A percentile compares a stretch with the other conserved stretches of the same genome.
Conservation (phyloP, 495 filamentous ascomycete genomes). For the Haplographium delicatum region DNA sequence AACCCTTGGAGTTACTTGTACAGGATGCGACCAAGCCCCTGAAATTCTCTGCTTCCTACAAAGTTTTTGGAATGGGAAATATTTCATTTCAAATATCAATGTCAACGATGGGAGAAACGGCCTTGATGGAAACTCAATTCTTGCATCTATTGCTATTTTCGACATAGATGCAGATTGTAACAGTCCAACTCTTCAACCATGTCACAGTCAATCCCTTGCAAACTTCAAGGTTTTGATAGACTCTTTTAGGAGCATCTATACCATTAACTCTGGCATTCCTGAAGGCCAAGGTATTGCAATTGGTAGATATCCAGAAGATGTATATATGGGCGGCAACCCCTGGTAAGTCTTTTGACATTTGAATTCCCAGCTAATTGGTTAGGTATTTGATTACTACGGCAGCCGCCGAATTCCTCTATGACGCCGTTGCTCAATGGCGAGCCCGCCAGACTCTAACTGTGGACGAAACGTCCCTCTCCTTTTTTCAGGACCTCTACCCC, state of each 20-base stretch:
- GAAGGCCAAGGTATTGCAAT: constrained; percentile 46
- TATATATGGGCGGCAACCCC: constrained; percentile 43
- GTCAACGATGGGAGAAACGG: constrained; percentile 36
- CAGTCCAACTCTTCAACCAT: constrained; percentile 45
- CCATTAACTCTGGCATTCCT: constrained; percentile 39
- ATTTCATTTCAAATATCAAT: constrained; percentile 39
- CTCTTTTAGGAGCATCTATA: constrained; percentile 40
- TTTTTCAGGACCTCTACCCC: constrained; percentile 45
- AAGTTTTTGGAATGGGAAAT: constrained; percentile 43
- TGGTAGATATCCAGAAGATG: constrained; percentile 59
- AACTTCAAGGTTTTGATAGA: constrained; percentile 46
- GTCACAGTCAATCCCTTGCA: constrained; percentile 39
- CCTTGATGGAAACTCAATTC: constrained; percentile 42
- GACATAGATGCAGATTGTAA: constrained; percentile 45
- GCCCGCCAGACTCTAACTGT: constrained; percentile 39
- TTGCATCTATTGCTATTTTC: constrained; percentile 41
- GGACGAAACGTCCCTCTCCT: constrained; percentile 38
- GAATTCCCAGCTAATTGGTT: neutral
- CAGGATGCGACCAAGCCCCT: constrained; percentile 42
- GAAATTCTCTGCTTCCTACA: constrained; percentile 46
- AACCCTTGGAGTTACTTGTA: constrained; percentile 32
- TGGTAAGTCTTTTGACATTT: constrained; percentile 27
- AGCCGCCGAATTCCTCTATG: constrained; percentile 58
- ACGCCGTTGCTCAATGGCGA: constrained; percentile 53
- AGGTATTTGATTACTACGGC: constrained; percentile 42